phyloP scores from a whole-genome alignment of 805 yeast genomes.

The Schizosaccharomyces cryophilus region DNA sequence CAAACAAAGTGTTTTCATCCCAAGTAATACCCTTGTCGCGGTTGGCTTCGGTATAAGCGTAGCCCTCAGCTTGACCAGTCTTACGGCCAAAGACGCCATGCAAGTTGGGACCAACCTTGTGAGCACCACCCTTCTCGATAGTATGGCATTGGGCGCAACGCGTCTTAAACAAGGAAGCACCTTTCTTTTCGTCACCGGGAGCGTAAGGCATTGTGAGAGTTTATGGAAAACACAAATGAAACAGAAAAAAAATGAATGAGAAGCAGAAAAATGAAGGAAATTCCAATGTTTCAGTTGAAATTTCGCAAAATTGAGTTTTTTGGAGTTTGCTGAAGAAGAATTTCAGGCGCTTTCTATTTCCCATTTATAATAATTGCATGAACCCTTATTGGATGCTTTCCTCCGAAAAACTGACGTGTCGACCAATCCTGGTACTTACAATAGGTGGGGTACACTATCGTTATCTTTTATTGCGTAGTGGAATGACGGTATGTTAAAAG shows the following conservation, averaged over 20 bases:
- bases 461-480: too few relatives aligned
- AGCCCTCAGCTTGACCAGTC: slow-evolving; percentile 81
- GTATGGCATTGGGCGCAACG: slow-evolving; percentile 99
- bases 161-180: slow-evolving; percentile 94
- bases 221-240: not conserved
- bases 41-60: slow-evolving; percentile 94
- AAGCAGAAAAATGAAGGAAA: not conserved
- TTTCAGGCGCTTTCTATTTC: too few relatives aligned
- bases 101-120: slow-evolving; percentile 98
- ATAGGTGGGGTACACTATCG: too few relatives aligned
- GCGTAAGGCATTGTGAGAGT: not conserved
- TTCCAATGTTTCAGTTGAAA: too few relatives aligned
- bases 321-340: too few relatives aligned
- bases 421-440: too few relatives aligned
- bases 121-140: slow-evolving; percentile 80
- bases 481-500: too few relatives aligned
- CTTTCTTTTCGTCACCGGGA: slow-evolving; percentile 58
- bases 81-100: slow-evolving; percentile 83
- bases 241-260: not conserved
- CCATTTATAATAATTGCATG: too few relatives aligned
- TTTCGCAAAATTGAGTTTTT: too few relatives aligned
- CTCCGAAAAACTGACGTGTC: too few relatives aligned
- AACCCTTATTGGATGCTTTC: too few relatives aligned
- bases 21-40: slow-evolving; percentile 80
- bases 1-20: slow-evolving; percentile 70